These are phyloP conservation scores for Tolypocladium amazonense DNA, from an alignment of 2,329 filamentous ascomycete genomes.

Conservation along the genomic window DNA sequence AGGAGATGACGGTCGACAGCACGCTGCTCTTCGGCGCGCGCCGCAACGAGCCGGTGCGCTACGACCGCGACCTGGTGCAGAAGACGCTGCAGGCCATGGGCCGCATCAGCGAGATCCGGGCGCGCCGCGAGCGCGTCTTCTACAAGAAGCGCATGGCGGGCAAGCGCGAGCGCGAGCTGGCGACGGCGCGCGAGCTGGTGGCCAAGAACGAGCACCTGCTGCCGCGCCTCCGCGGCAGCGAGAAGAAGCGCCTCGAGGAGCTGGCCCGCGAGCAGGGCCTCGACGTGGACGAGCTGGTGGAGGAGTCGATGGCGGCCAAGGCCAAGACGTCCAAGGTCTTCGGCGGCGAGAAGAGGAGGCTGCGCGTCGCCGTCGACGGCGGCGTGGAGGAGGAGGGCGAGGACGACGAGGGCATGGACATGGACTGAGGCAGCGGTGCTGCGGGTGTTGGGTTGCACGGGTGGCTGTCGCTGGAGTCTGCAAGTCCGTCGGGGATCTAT, in stretches of 20 bases:
- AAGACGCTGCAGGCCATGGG: conserved; percentile 90
- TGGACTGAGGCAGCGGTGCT: conserved; percentile 13
- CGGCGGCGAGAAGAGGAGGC: conserved; percentile 29
- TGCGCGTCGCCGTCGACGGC: conserved; percentile 25
- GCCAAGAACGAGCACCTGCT: conserved; percentile 88
- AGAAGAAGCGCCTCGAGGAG: conserved; percentile 48
- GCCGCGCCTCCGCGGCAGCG: conserved; percentile 56
- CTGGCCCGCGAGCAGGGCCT: conserved; percentile 38
- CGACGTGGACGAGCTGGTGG: conserved; percentile 32
- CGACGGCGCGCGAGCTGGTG: conserved; percentile 76
- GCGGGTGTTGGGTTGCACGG: background rate
- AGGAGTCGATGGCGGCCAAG: conserved; percentile 15
- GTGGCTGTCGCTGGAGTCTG: background rate
- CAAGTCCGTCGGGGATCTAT: background rate
- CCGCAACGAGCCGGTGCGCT: conserved; percentile 89
- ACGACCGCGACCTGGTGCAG: conserved; percentile 83
- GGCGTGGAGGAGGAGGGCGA: conserved; percentile 18
- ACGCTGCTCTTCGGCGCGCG: conserved; percentile 87
- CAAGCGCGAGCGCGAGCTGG: conserved; percentile 73
- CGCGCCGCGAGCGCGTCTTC: conserved; percentile 77
- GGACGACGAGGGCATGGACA: conserved; percentile 17
- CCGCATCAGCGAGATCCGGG: conserved; percentile 75
- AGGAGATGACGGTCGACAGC: conserved; percentile 84
- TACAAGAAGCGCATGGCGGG: conserved; percentile 91
- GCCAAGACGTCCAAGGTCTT: conserved; percentile 26